phyloP scores from a whole-genome alignment of 192 early-diverging fungal genomes.

The Ramicandelaber brevisporus region DNA sequence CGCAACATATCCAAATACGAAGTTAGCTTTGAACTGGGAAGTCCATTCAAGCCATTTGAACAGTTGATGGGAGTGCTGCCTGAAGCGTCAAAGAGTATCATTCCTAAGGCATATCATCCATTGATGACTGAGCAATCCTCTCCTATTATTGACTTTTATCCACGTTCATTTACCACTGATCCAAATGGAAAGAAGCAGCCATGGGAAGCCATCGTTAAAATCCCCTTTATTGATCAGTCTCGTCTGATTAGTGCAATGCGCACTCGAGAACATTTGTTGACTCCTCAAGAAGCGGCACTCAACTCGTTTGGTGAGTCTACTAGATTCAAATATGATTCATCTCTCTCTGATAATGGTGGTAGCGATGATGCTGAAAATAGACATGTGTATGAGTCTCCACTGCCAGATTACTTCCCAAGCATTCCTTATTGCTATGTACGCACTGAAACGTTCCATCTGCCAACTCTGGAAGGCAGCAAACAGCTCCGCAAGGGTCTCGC shows the following conservation, averaged over 20 bases:
- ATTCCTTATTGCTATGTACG: slow-evolving; percentile 25
- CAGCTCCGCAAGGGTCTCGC: slow-evolving; percentile 30
- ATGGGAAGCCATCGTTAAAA: slow-evolving; percentile 97
- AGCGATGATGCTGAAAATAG: slow-evolving; percentile 3
- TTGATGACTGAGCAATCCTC: slow-evolving; percentile 63
- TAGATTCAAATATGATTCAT: slow-evolving; percentile 32
- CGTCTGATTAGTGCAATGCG: slow-evolving; percentile 60
- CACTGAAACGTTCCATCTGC: slow-evolving; percentile 27
- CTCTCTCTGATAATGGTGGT: slow-evolving; percentile 2
- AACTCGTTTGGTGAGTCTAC: slow-evolving; percentile 31
- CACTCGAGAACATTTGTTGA: slow-evolving; percentile 28
- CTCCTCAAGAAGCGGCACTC: slow-evolving; percentile 25
- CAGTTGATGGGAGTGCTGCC: slow-evolving; percentile 98
- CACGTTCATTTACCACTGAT: slow-evolving; percentile 68
- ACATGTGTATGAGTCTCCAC: slow-evolving; percentile 23
- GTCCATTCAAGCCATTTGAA: slow-evolving; percentile 86
- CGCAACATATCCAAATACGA: slow-evolving; percentile 22
- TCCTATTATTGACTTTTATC: slow-evolving; percentile 93
- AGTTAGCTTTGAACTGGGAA: slow-evolving; percentile 53
- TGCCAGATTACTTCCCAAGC: slow-evolving; percentile 39
- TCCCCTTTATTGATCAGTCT: slow-evolving; percentile 89
- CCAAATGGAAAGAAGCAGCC: slow-evolving; percentile 96
- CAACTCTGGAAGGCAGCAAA: slow-evolving; percentile 23
- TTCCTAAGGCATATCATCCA: slow-evolving; percentile 55
- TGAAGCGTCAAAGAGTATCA: slow-evolving; percentile 49